Evolutionary conservation across 2,329 filamentous ascomycete species (phyloP).

Genomic region (Fusarium piperis): DNA sequence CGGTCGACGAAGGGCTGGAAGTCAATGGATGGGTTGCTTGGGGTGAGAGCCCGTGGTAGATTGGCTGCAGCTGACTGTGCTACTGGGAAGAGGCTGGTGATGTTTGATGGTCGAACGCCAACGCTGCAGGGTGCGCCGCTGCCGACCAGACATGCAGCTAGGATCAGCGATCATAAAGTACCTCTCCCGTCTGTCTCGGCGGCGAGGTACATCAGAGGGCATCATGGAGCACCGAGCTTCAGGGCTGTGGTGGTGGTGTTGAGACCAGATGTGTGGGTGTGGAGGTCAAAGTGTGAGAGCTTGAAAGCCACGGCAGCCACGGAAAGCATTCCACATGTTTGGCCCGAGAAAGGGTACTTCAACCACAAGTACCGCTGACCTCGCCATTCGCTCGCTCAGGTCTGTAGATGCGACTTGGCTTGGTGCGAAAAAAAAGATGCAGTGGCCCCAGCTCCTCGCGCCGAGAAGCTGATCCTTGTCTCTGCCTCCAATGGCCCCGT

Average conservation of each 20-base stretch:
- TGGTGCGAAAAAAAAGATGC: slow-evolving; percentile 23
- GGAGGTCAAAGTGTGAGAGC: slow-evolving; percentile 5
- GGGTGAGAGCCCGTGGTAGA: background rate
- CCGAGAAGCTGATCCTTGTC: slow-evolving; percentile 22
- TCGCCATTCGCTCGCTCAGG: background rate
- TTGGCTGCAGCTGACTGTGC: slow-evolving; percentile 3
- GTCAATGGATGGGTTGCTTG: slow-evolving; percentile 1
- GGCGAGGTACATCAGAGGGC: background rate
- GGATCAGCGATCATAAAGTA: slow-evolving; percentile 18
- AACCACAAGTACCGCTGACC: slow-evolving; percentile 15
- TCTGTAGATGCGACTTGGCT: slow-evolving; percentile 7
- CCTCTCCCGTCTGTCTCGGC: background rate
- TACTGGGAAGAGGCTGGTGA: slow-evolving; percentile 7
- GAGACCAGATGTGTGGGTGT: slow-evolving; percentile 8
- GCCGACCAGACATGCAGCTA: slow-evolving; percentile 8
- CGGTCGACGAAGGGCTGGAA: background rate
- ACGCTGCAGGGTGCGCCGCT: slow-evolving; percentile 18
- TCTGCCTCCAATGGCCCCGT: slow-evolving; percentile 14
- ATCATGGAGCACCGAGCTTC: background rate
- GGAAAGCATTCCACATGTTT: slow-evolving; percentile 7
- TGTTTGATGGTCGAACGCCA: slow-evolving; percentile 4
- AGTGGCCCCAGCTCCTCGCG: slow-evolving; percentile 35
- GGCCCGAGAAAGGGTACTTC: slow-evolving; percentile 14
- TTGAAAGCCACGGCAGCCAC: slow-evolving; percentile 21
- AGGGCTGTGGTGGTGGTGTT: slow-evolving; percentile 8